Evolutionary conservation across 2,329 filamentous ascomycete species (phyloP), one percentile per base, ranked within the genome.

Genomic region (Trichophyton mentagrophytes): DNA sequence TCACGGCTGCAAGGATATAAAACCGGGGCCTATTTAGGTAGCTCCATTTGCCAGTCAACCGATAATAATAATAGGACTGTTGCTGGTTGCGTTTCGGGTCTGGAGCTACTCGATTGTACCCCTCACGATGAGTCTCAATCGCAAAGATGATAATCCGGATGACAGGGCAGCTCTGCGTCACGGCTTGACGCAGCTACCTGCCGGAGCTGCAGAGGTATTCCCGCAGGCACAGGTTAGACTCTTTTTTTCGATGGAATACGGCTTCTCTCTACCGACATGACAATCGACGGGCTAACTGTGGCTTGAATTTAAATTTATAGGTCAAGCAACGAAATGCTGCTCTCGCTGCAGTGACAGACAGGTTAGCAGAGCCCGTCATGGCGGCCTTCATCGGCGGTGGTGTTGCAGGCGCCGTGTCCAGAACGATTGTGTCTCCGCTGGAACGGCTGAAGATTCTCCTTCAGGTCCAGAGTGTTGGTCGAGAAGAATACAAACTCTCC

Each of bases 361-460:
- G 69, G 44, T 57, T 96, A 64, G 87, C 90, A 8, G 64, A 95
- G 65, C 91, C 92, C 3, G 86, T 96, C 44, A 77, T 90, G 38
- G 92, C 93, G 47, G 91, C 93, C 38, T 99, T 99, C 70, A 87
- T 95, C 69, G 93, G 90, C 33, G 93, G 93, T 64, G 93, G 93
- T 66, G 85, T 96, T 22, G 93, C 93, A 15, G 93, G 93, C 62
- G 93, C 93, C 49, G 92, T 99, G n/a, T 97, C 93, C 36, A 85
- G 93, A 71, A 99, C 93, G 25, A 92, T 97, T 56, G 93, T 99
- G 3, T 97, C 92, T 15, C 93, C 93, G 2, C 84, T 99, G 42
- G 93, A 99, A 76, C 85, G 93, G 65, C 81, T 99, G 62, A 97
- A 99, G 78, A 99, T 99, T 67, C 80, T 99, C n/a, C 90, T 96